Conservation (phyloP, 2,329 filamentous ascomycete species). For the Fusarium equiseti region DNA sequence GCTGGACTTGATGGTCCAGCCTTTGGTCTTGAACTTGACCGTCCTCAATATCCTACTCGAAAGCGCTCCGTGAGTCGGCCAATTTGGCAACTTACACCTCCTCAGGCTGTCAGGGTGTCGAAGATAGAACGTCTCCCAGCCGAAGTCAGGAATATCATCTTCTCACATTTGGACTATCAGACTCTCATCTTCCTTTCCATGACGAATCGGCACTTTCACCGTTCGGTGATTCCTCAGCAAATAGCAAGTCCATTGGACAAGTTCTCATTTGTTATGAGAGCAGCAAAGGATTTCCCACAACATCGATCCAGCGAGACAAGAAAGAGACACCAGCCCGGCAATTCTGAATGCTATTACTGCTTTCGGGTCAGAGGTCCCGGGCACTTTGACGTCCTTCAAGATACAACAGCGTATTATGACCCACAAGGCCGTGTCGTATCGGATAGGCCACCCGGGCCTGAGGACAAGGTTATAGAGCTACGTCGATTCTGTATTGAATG, state of each 20-base stretch:
- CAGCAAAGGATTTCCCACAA: constrained; percentile 56
- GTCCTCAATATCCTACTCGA: constrained; percentile 19
- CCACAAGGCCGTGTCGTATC: constrained; percentile 48
- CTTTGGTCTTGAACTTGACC: constrained; percentile 31
- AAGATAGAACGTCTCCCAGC: constrained; percentile 52
- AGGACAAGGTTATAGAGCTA: constrained; percentile 50
- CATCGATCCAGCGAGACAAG: constrained; percentile 55
- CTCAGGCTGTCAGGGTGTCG: constrained; percentile 39
- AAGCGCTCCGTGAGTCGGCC: constrained; percentile 21
- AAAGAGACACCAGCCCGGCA: constrained; percentile 55
- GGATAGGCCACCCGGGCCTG: constrained; percentile 46
- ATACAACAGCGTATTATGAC: constrained; percentile 52
- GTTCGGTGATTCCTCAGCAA: constrained; percentile 49
- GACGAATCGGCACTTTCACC: constrained; percentile 53
- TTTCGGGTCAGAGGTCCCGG: constrained; percentile 56
- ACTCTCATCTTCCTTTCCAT: constrained; percentile 56
- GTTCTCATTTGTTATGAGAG: constrained; percentile 57
- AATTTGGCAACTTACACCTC: constrained; percentile 23
- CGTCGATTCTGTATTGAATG: constrained; percentile 59
- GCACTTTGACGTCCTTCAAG: constrained; percentile 55
- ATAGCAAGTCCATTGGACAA: constrained; percentile 55
- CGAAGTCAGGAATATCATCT: constrained; percentile 52
- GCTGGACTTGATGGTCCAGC: constrained; percentile 20
- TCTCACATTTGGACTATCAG: constrained; percentile 55
- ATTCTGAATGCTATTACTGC: constrained; percentile 59